Evolutionary conservation across 805 yeast genomes (phyloP).

Genomic region (Peterozyma xylosa): DNA sequence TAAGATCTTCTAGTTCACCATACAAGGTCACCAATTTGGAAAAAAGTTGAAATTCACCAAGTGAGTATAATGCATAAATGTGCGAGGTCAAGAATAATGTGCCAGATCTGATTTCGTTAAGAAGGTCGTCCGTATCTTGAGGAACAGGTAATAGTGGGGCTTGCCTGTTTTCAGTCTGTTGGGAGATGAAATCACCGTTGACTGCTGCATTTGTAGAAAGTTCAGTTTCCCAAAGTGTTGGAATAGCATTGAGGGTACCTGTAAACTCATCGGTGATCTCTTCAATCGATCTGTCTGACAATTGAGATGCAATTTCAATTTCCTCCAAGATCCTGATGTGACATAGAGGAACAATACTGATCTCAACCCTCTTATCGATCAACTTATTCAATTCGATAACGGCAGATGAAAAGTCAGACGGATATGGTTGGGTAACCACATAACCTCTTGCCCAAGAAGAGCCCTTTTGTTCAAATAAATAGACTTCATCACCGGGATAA

Average conservation of each 20-base stretch:
- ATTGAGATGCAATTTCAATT: constrained; percentile 27
- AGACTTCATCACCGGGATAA: constrained; percentile 74
- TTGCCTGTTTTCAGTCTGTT: constrained; percentile 1
- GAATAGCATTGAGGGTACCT: constrained; percentile 12
- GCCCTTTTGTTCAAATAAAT: constrained; percentile 55
- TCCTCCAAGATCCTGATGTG: constrained; percentile 39
- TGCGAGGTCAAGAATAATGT: constrained; percentile 53
- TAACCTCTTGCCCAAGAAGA: constrained; percentile 79
- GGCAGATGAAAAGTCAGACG: constrained; percentile 58
- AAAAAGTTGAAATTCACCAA: constrained; percentile 61
- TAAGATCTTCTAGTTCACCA: constrained; percentile 47
- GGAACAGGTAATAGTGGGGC: constrained; percentile 50
- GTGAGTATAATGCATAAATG: constrained; percentile 62
- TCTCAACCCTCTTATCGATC: constrained; percentile 45
- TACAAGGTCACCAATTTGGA: constrained; percentile 46
- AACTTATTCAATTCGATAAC: constrained; percentile 54
- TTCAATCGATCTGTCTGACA: constrained; percentile 13
- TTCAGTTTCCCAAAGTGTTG: constrained; percentile 27
- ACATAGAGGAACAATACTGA: constrained; percentile 56
- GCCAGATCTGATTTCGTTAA: constrained; percentile 52
- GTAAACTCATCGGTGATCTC: constrained; percentile 4
- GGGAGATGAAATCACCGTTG: constrained; percentile 10
- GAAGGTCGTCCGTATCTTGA: constrained; percentile 33
- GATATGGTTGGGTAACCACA: constrained; percentile 58
- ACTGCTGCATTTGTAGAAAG: constrained; percentile 20